Evolutionary conservation across 2,329 filamentous ascomycete species (phyloP).

Genomic region (Ceratocystis albifundus): DNA sequence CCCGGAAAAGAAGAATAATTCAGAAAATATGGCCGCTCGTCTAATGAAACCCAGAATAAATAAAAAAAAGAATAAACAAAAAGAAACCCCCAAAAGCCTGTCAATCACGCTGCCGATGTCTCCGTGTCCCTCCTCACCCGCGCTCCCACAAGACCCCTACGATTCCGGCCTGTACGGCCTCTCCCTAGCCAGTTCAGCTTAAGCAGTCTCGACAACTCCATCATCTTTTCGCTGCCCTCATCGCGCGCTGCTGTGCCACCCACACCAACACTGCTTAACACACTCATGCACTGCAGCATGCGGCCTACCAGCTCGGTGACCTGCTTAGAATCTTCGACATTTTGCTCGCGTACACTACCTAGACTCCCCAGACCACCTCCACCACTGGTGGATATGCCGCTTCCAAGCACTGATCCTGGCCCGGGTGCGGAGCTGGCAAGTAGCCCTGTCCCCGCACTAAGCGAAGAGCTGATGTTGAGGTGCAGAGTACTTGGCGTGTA

Average conservation of each 20-base stretch:
- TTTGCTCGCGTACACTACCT: slow-evolving; percentile 42
- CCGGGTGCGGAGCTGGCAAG: slow-evolving; percentile 3
- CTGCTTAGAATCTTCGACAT: slow-evolving; percentile 58
- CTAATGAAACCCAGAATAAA: background rate
- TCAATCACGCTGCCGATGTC: background rate
- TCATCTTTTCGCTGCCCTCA: slow-evolving; percentile 64
- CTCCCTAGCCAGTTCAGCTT: slow-evolving; percentile 96
- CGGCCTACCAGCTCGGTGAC: slow-evolving; percentile 89
- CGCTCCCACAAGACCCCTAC: slow-evolving; percentile 76
- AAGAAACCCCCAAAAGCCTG: background rate
- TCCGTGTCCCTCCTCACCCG: slow-evolving; percentile 40
- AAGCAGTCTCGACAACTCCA: slow-evolving; percentile 70
- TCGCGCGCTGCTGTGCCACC: slow-evolving; percentile 45
- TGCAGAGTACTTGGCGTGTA: slow-evolving; percentile 39
- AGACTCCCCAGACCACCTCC: background rate
- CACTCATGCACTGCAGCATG: slow-evolving; percentile 93
- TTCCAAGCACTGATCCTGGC: slow-evolving; percentile 1
- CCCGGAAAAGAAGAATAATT: background rate
- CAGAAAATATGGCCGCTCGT: background rate
- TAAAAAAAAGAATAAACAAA: background rate
- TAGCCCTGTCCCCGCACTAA: slow-evolving; percentile 22
- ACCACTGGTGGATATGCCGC: slow-evolving; percentile 16
- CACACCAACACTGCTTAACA: slow-evolving; percentile 61
- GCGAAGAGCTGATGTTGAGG: slow-evolving; percentile 28
- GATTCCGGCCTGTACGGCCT: slow-evolving; percentile 76